phyloP scores from a whole-genome alignment of 1,139 yeast genomes.

The Citeromyces hawaiiensis region DNA sequence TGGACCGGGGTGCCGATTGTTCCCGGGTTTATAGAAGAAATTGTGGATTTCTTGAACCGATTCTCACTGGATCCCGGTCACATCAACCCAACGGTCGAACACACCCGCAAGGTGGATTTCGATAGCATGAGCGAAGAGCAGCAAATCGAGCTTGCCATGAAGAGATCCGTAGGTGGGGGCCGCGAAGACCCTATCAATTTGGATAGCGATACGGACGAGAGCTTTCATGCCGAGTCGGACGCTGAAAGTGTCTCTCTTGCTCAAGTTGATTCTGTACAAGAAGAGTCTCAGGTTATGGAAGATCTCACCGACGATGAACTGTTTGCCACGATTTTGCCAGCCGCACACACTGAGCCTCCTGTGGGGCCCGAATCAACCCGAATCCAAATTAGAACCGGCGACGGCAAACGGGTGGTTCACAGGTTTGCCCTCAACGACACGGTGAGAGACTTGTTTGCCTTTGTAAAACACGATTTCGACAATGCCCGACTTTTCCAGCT shows the following conservation, averaged over 20 bases:
- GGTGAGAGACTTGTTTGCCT: conserved; percentile 48
- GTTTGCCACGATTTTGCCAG: conserved; percentile 32
- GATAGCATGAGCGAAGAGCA: conserved; percentile 68
- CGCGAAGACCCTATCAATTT: conserved; percentile 9
- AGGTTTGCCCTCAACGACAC: conserved; percentile 46
- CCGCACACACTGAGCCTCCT: conserved; percentile 48
- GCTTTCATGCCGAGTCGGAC: conserved; percentile 7
- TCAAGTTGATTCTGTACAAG: conserved; percentile 2
- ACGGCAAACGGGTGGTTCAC: conserved; percentile 73
- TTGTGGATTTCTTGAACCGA: conserved; percentile 41
- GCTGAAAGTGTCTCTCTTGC: conserved; percentile 9
- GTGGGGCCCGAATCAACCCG: conserved; percentile 41
- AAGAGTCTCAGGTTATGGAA: conserved; percentile 5
- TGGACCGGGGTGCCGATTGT: conserved; percentile 60
- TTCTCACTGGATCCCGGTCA: conserved; percentile 56
- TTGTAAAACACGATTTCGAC: conserved; percentile 35
- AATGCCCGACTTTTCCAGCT: conserved; percentile 47
- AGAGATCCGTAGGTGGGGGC: conserved; percentile 36
- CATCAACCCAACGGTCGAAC: conserved; percentile 55
- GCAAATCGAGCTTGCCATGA: conserved; percentile 68
- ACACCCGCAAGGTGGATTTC: conserved; percentile 40
- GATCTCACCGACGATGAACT: conserved; percentile 16
- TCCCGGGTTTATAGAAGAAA: conserved; percentile 44
- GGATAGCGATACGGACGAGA: conserved; percentile 7
- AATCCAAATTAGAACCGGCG: conserved; percentile 77